phyloP scores from a whole-genome alignment of 2,329 filamentous ascomycete species.

The Dothideomycetes sp. region DNA sequence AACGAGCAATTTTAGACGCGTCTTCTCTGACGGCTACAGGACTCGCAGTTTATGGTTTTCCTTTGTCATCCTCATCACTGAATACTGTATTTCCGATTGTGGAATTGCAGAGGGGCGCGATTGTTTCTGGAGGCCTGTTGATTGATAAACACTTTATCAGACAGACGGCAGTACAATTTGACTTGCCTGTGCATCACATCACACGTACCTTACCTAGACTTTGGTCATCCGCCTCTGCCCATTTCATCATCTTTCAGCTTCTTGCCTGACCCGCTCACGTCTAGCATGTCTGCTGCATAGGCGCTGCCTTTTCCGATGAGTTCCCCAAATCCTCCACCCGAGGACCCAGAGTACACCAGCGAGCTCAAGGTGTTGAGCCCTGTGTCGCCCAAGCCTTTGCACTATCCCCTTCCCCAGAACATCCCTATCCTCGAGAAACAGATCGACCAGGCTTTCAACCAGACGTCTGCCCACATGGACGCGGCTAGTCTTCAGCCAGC shows the following conservation, averaged over 20 bases:
- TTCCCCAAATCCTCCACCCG: conserved; percentile 27
- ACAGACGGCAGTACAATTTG: neutral
- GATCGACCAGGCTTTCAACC: conserved; percentile 61
- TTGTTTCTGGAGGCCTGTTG: neutral
- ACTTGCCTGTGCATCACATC: neutral
- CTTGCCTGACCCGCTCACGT: neutral
- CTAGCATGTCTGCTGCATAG: conserved; percentile 19
- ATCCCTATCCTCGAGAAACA: conserved; percentile 61
- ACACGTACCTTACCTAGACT: neutral
- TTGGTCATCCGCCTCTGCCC: neutral
- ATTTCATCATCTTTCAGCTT: neutral
- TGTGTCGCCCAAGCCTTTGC: conserved; percentile 59
- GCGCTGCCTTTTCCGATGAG: conserved; percentile 34
- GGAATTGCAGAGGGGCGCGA: neutral
- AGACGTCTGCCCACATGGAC: conserved; percentile 29
- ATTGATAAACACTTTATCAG: neutral
- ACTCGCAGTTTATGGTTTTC: too few species aligned
- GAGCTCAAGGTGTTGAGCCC: conserved; percentile 49
- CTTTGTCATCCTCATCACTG: too few species aligned
- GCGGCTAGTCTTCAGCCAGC: conserved; percentile 1
- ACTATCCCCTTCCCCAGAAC: conserved; percentile 55
- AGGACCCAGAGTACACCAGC: conserved; percentile 51
- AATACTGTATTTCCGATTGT: neutral
- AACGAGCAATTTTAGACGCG: neutral
- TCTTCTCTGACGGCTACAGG: too few species aligned